These are phyloP conservation scores for Aspergillus quadrilineatus DNA, from an alignment of 2,329 filamentous ascomycete species.

Conservation along the genomic window DNA sequence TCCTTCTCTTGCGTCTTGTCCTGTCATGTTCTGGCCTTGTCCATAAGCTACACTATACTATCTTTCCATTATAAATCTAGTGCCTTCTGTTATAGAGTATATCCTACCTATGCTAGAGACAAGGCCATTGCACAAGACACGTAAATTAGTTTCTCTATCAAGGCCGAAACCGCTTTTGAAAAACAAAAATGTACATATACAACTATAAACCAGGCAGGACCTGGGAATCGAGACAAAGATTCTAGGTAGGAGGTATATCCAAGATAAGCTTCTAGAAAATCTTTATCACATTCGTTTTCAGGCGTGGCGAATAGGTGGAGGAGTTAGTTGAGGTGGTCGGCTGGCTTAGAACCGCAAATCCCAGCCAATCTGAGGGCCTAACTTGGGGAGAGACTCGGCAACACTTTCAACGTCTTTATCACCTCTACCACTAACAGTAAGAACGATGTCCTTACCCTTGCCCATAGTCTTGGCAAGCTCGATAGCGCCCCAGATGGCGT, in stretches of 20 bases:
- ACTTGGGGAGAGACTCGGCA: slow-evolving; percentile 82
- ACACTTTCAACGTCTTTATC: slow-evolving; percentile 99
- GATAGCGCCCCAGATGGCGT: slow-evolving; percentile 86
- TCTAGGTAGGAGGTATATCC: not conserved
- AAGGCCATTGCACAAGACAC: not conserved
- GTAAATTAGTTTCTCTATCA: not conserved
- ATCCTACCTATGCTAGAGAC: not conserved
- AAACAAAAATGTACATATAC: not conserved
- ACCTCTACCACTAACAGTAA: slow-evolving; percentile 87
- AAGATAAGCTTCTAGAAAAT: too few species aligned
- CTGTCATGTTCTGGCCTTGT: not conserved
- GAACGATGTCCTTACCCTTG: slow-evolving; percentile 85
- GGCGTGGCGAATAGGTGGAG: too few species aligned
- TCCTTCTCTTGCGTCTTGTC: not conserved
- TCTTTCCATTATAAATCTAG: not conserved
- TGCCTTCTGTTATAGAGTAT: not conserved
- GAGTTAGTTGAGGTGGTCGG: too few species aligned
- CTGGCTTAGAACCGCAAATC: slow-evolving; percentile 55
- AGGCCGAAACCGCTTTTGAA: not conserved
- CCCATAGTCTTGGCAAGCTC: slow-evolving; percentile 90
- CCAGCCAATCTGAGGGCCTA: slow-evolving; percentile 85
- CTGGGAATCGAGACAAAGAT: not conserved
- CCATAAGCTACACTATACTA: not conserved
- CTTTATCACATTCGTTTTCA: too few species aligned
- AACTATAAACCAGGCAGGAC: not conserved